Conservation (phyloP, 768 basidiomycete species). For the Rhodotorula sphaerocarpa region DNA sequence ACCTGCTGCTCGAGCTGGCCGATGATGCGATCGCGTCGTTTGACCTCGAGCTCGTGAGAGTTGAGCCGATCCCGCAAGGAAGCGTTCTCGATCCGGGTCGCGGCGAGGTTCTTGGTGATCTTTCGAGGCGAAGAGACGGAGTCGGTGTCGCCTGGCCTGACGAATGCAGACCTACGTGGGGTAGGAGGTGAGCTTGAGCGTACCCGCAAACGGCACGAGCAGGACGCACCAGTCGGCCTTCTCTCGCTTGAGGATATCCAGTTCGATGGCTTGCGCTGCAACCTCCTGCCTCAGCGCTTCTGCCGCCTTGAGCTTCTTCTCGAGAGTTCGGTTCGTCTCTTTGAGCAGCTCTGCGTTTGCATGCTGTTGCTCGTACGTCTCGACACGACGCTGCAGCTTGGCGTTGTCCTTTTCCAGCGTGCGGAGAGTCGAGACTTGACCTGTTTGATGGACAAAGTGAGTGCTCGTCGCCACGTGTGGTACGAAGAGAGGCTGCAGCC, state of each 20-base stretch:
- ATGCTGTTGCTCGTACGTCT: slow-evolving; percentile 33
- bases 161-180: slow-evolving; percentile 21
- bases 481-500: not conserved
- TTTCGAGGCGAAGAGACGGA: slow-evolving; percentile 33
- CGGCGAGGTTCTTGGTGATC: slow-evolving; percentile 37
- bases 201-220: no score
- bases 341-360: slow-evolving; percentile 37
- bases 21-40: slow-evolving; percentile 33
- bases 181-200: not conserved
- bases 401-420: slow-evolving; percentile 37
- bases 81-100: slow-evolving; percentile 34
- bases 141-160: slow-evolving; percentile 20
- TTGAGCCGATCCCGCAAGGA: slow-evolving; percentile 33
- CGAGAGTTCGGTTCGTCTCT: slow-evolving; percentile 37
- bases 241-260: slow-evolving; percentile 30
- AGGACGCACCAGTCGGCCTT: slow-evolving; percentile 35
- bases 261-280: slow-evolving; percentile 21
- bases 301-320: slow-evolving; percentile 29
- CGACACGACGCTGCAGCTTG: slow-evolving; percentile 34
- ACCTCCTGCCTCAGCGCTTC: slow-evolving; percentile 24
- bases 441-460: not conserved
- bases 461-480: not conserved
- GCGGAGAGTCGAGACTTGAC: slow-evolving; percentile 36
- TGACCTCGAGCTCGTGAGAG: slow-evolving; percentile 27
- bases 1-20: slow-evolving; percentile 30